phyloP scores from a whole-genome alignment of 805 yeast genomes.

The Blastobotrys mokoenaii region DNA sequence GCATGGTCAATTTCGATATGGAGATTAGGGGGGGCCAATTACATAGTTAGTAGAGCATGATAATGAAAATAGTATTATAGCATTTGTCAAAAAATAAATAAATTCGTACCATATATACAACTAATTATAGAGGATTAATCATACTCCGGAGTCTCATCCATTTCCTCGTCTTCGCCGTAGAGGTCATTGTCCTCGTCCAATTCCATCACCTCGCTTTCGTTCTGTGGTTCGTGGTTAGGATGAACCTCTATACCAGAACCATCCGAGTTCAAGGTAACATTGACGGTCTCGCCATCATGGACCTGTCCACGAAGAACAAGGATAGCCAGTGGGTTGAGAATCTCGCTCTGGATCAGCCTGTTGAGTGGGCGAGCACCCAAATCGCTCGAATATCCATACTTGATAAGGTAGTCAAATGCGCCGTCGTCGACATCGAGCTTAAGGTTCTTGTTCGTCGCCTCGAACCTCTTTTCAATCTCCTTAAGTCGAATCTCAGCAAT shows the following conservation, averaged over 20 bases:
- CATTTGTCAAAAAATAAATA: not conserved
- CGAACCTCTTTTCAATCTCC: slow-evolving; percentile 83
- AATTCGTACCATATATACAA: not conserved
- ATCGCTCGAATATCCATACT: slow-evolving; percentile 83
- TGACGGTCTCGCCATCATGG: slow-evolving; percentile 79
- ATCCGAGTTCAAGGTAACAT: slow-evolving; percentile 37
- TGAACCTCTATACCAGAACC: slow-evolving; percentile 61
- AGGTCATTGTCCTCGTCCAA: slow-evolving; percentile 20
- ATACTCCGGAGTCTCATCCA: not conserved
- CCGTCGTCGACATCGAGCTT: slow-evolving; percentile 61
- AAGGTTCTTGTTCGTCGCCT: slow-evolving; percentile 71
- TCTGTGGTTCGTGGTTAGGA: slow-evolving; percentile 77
- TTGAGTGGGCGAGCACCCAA: slow-evolving; percentile 93
- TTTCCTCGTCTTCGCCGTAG: not conserved
- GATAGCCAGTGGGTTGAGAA: slow-evolving; percentile 84
- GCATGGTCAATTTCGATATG: too few relatives aligned
- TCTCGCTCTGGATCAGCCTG: slow-evolving; percentile 80
- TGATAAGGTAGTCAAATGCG: slow-evolving; percentile 76
- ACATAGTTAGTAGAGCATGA: too few relatives aligned
- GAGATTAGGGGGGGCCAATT: too few relatives aligned
- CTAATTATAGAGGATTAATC: not conserved
- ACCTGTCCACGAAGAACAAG: slow-evolving; percentile 80
- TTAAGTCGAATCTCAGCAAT: slow-evolving; percentile 77
- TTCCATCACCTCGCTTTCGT: slow-evolving; percentile 24
- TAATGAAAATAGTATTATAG: too few relatives aligned